A percentile compares a stretch with the other conserved stretches of the same genome.
These are phyloP conservation scores for Camelina sativa DNA, from an alignment of 345 rosid genomes.

Conservation along the genomic window DNA sequence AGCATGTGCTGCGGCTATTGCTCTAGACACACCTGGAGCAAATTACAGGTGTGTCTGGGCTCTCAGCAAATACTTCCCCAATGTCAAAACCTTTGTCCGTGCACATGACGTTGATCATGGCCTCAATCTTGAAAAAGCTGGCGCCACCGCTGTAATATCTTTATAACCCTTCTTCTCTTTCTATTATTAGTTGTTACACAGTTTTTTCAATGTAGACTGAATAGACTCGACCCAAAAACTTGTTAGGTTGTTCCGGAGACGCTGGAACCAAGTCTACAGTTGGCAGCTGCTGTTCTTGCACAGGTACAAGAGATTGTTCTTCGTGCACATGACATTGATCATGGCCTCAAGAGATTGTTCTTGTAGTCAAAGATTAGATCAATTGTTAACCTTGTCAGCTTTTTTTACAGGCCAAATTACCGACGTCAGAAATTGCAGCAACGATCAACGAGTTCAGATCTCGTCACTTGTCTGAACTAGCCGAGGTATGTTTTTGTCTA, in stretches of 20 bases:
- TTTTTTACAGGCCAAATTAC: conserved; percentile 74
- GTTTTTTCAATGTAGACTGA: conserved; percentile 7
- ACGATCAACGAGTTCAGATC: conserved; percentile 92
- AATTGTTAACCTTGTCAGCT: neutral
- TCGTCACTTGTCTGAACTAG: conserved; percentile 89
- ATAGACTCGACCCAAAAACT: conserved; percentile 28
- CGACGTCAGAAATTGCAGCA: conserved; percentile 82
- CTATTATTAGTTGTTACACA: neutral
- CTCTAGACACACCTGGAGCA: conserved; percentile 97
- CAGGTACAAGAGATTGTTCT: conserved; percentile 59
- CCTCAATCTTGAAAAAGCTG: conserved; percentile 94
- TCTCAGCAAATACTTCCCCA: conserved; percentile 92
- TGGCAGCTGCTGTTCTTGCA: conserved; percentile 99
- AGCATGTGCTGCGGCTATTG: conserved; percentile 96
- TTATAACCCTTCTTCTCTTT: conserved; percentile 9
- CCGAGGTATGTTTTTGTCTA: conserved; percentile 61
- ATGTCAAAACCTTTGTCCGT: conserved; percentile 97
- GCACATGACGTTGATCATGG: conserved; percentile 99
- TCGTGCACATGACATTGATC: too few relatives aligned
- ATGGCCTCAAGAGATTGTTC: too few relatives aligned
- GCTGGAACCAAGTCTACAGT: conserved; percentile 96
- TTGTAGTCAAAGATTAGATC: neutral
- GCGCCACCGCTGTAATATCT: conserved; percentile 86
- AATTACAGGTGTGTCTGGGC: conserved; percentile 99
- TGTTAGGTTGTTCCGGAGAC: conserved; percentile 96